These are phyloP conservation scores for Podila epigama DNA, from an alignment of 192 early-diverging fungal species.

Conservation along the genomic window DNA sequence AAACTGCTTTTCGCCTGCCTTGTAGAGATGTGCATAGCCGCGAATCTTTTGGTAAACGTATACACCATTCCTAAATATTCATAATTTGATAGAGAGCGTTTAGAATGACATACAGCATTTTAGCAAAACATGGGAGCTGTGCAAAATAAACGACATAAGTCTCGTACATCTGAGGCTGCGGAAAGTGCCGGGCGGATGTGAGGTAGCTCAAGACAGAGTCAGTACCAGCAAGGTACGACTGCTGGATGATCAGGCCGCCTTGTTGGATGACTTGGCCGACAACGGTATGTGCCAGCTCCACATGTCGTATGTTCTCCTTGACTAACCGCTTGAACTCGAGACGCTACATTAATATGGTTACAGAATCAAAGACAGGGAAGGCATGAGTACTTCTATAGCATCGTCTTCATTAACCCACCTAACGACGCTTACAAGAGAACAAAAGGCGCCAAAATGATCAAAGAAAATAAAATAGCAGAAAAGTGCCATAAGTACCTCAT, in stretches of 20 bases:
- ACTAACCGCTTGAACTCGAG: slow-evolving; percentile 11
- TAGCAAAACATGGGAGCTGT: background rate
- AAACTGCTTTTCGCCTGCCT: slow-evolving; percentile 31
- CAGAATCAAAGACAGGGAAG: no score
- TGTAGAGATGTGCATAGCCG: slow-evolving; percentile 24
- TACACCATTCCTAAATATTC: slow-evolving; percentile 9
- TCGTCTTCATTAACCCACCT: no score
- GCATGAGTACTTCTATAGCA: no score
- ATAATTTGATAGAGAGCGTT: background rate
- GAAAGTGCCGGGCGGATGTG: slow-evolving; percentile 21
- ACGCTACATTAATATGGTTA: slow-evolving; percentile 13
- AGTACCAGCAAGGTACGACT: slow-evolving; percentile 5
- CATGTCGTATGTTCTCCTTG: slow-evolving; percentile 11
- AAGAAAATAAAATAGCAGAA: no score
- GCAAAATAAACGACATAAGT: background rate
- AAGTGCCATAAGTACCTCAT: background rate
- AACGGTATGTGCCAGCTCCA: slow-evolving; percentile 15
- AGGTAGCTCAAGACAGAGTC: slow-evolving; percentile 28
- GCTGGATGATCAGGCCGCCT: slow-evolving; percentile 21
- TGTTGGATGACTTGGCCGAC: slow-evolving; percentile 31
- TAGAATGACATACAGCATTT: background rate
- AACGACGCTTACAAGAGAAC: no score
- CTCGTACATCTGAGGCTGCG: slow-evolving; percentile 26
- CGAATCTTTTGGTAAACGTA: slow-evolving; percentile 28
- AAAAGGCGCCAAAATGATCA: no score